Conservation (phyloP, 2,329 filamentous ascomycete genomes). For the Didymella sp. region DNA sequence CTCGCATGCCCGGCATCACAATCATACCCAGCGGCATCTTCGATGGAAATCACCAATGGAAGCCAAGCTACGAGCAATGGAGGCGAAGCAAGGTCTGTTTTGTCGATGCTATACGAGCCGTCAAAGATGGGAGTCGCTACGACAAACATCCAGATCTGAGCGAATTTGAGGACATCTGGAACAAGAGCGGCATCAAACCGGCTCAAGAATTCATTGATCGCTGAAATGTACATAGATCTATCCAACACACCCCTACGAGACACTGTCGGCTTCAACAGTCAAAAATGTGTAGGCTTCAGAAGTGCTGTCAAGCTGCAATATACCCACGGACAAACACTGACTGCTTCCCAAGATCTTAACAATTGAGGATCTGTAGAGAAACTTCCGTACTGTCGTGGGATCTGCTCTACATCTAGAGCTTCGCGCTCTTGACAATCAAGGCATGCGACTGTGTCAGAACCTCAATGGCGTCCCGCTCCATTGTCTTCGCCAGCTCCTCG, state of each 20-base stretch:
- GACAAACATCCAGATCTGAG: slow-evolving; percentile 16
- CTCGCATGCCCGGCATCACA: slow-evolving; percentile 12
- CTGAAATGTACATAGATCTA: background rate
- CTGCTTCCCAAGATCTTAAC: background rate
- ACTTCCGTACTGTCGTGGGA: background rate
- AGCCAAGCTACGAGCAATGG: slow-evolving; percentile 19
- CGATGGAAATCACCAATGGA: slow-evolving; percentile 13
- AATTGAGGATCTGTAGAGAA: background rate
- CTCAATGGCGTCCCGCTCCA: slow-evolving; percentile 39
- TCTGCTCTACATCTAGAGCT: slow-evolving; percentile 14
- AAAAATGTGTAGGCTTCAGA: background rate
- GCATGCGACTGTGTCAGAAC: slow-evolving; percentile 29
- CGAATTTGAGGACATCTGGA: slow-evolving; percentile 14
- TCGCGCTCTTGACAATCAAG: slow-evolving; percentile 25
- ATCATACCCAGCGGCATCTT: slow-evolving; percentile 14
- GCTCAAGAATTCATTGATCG: slow-evolving; percentile 14
- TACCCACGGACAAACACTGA: background rate
- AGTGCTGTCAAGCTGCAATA: background rate
- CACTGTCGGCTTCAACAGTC: background rate
- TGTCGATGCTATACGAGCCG: slow-evolving; percentile 5
- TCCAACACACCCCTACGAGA: background rate
- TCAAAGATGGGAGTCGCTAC: slow-evolving; percentile 7
- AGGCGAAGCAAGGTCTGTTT: slow-evolving; percentile 16
- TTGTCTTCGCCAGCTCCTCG: slow-evolving; percentile 38
- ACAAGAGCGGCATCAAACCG: slow-evolving; percentile 5